Conservation (phyloP, 2,329 filamentous ascomycete species). For the Monilinia aucupariae region DNA sequence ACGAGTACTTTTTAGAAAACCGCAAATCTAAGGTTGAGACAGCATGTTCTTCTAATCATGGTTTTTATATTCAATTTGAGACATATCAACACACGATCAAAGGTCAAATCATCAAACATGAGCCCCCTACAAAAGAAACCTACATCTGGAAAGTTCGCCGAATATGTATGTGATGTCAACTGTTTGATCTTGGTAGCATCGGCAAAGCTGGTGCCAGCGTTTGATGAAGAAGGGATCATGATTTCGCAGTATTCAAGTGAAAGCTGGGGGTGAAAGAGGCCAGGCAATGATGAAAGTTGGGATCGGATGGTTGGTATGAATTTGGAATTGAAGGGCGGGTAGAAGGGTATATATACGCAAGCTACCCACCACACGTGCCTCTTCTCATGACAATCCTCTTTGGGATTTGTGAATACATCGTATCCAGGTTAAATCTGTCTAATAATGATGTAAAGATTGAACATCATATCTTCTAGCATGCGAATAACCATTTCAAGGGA, state of each 20-base stretch:
- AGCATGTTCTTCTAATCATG: not conserved
- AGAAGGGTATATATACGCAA: too few species aligned
- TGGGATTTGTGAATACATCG: too few species aligned
- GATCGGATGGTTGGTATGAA: not conserved
- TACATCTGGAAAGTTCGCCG: slow-evolving; percentile 44
- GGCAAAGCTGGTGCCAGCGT: slow-evolving; percentile 4
- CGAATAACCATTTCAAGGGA: too few species aligned
- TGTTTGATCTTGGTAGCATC: slow-evolving; percentile 46
- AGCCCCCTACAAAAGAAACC: not conserved
- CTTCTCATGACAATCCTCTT: too few species aligned
- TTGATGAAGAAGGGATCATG: slow-evolving; percentile 2
- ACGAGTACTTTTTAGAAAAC: not conserved
- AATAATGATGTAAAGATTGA: too few species aligned
- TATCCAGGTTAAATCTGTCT: too few species aligned
- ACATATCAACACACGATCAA: too few species aligned
- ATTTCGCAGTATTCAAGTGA: slow-evolving; percentile 1
- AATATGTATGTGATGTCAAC: slow-evolving; percentile 52
- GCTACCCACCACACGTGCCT: too few species aligned
- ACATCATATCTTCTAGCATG: too few species aligned
- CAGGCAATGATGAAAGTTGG: not conserved
- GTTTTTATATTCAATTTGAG: not conserved
- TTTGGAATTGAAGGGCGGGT: not conserved
- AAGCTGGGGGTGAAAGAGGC: not conserved
- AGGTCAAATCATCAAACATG: not conserved
- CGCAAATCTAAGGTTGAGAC: not conserved